Evolutionary conservation across 129 eudicot genomes (phyloP).

Genomic region (Tagetes erecta): DNA sequence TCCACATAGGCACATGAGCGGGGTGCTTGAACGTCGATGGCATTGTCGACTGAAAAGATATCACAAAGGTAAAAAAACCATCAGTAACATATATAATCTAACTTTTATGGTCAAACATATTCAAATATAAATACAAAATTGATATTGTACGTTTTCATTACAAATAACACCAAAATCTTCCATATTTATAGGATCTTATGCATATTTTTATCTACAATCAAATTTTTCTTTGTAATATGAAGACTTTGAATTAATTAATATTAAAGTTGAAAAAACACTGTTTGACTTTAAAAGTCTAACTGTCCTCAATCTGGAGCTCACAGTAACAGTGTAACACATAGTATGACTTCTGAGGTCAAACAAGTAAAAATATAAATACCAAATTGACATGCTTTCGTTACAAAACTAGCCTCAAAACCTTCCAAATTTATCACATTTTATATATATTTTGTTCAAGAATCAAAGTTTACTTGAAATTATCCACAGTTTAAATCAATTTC

Average conservation of each 20-base stretch:
- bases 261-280: too few species aligned
- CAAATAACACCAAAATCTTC: background rate
- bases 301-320: too few species aligned
- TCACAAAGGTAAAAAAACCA: background rate
- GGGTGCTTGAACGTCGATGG: constrained; percentile 94
- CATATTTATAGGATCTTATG: too few species aligned
- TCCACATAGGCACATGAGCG: constrained; percentile 97
- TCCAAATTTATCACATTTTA: background rate
- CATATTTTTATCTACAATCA: too few species aligned
- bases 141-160: background rate
- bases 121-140: background rate
- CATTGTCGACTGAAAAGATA: constrained; percentile 71
- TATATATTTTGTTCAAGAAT: background rate
- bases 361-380: background rate
- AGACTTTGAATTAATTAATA: too few species aligned
- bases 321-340: too few species aligned
- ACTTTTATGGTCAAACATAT: background rate
- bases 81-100: background rate
- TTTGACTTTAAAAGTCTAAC: too few species aligned
- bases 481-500: background rate
- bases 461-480: background rate
- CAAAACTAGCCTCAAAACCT: background rate
- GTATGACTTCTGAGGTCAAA: constrained; percentile 1
- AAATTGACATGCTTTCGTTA: background rate
- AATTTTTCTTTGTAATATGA: too few species aligned